These are phyloP conservation scores for Pseudohalonectria lignicola DNA, from an alignment of 2,329 filamentous ascomycete species.

Conservation along the genomic window DNA sequence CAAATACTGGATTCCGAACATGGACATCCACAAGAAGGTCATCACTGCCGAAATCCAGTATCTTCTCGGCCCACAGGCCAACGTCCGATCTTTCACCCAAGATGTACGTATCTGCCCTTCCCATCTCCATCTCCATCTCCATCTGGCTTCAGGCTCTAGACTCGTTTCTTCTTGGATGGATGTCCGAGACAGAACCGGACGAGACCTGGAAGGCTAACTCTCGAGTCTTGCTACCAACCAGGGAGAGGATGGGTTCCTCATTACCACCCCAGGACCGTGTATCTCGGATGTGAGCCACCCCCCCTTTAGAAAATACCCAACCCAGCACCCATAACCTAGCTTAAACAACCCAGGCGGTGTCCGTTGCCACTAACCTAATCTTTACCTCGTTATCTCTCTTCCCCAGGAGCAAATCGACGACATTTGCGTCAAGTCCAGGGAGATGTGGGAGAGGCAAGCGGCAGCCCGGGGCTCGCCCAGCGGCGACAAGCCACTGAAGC, in stretches of 20 bases:
- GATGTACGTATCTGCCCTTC: conserved; percentile 40
- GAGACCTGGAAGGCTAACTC: conserved; percentile 5
- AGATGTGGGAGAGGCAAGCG: conserved; percentile 46
- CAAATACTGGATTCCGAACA: conserved; percentile 49
- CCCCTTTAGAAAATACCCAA: neutral
- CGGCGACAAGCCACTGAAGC: conserved; percentile 36
- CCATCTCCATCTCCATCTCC: conserved; percentile 14
- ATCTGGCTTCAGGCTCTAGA: no score
- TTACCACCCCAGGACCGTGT: conserved; percentile 45
- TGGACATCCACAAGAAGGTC: conserved; percentile 49
- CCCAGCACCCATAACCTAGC: neutral
- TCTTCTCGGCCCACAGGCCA: conserved; percentile 46
- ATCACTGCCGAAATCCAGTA: conserved; percentile 48
- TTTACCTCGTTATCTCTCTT: neutral
- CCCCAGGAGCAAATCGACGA: conserved; percentile 51
- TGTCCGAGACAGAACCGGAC: no score
- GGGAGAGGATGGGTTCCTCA: conserved; percentile 52
- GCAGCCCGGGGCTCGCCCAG: conserved; percentile 31
- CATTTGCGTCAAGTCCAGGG: conserved; percentile 47
- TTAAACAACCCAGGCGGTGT: neutral
- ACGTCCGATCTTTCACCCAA: conserved; percentile 43
- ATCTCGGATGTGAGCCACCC: conserved; percentile 42
- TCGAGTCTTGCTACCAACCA: conserved; percentile 14
- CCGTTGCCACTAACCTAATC: no score
- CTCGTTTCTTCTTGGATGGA: no score